phyloP scores from a whole-genome alignment of 352 stramenopile genomes.

The Paralagenidium karlingii region DNA sequence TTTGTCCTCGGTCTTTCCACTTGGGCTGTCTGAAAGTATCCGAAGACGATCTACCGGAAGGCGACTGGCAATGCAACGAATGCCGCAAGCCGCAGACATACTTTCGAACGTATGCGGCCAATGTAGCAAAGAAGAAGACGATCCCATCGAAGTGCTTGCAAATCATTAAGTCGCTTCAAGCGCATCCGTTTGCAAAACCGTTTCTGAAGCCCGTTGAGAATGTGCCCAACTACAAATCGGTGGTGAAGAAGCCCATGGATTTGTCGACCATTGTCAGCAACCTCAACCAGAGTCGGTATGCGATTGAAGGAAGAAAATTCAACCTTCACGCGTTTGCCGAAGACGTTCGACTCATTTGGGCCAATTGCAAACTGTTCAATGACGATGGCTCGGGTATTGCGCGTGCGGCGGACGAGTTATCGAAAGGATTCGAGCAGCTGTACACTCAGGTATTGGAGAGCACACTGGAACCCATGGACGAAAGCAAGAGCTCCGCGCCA shows the following conservation, averaged over 20 bases:
- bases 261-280: slow-evolving; percentile 60
- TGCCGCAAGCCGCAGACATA: slow-evolving; percentile 53
- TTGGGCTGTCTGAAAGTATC: slow-evolving; percentile 64
- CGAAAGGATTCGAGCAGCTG: slow-evolving; percentile 45
- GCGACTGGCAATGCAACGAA: slow-evolving; percentile 72
- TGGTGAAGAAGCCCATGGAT: slow-evolving; percentile 78
- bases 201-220: slow-evolving; percentile 68
- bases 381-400: slow-evolving; percentile 71
- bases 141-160: slow-evolving; percentile 50
- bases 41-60: slow-evolving; percentile 57
- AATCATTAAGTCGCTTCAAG: slow-evolving; percentile 54
- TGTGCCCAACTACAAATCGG: slow-evolving; percentile 51
- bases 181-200: slow-evolving; percentile 65
- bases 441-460: too few relatives aligned
- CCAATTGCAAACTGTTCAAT: slow-evolving; percentile 79
- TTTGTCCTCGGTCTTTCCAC: slow-evolving; percentile 88
- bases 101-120: slow-evolving; percentile 31
- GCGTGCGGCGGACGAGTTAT: slow-evolving; percentile 52
- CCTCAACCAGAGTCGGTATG: slow-evolving; percentile 41
- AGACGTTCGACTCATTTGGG: slow-evolving; percentile 71
- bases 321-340: slow-evolving; percentile 45
- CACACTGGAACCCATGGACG: too few relatives aligned
- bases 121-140: slow-evolving; percentile 32
- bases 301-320: slow-evolving; percentile 27
- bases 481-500: too few relatives aligned